Evolutionary conservation across 1,284 basidiomycete genomes (phyloP), one percentile per base, ranked within the genome.

Genomic region (Omphalotus olearius): DNA sequence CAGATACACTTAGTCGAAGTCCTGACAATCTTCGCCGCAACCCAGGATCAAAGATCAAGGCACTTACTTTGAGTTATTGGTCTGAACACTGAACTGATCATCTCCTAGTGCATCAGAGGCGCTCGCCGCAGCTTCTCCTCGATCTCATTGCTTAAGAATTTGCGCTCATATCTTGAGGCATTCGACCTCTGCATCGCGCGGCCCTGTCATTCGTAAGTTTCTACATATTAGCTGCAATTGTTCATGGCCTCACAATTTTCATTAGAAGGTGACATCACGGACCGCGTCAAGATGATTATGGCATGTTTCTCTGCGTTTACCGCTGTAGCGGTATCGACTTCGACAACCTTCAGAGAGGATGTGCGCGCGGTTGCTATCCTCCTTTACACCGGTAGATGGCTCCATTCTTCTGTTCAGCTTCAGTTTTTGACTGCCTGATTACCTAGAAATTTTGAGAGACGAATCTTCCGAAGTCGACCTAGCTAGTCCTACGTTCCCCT

Each of bases 91-190:
- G 30, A 10, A 33, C 13, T 26, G 52, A 45, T 43, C 25, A 11
- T 50, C 63, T 66, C 58, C 55, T 63, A 65, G 71, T 56, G 42
- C 38, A n/a, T 64, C 66, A n/a, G 72, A 77, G 50, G 65, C 66
- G 9, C 63, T 78, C 26, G 70, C 73, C 10, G 59, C 74, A 20
- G 74, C 72, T 33, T 78, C 80, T 39, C 66, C 82, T 65, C 63
- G 72, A 69, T 64, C 82, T n/a, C 90, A 92, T 59, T 93, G 91
- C 63, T 67, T 95, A 37, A 75, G 88, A 37, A 82, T 93, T 28
- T 90, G 93, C 59, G 82, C 91, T 0, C 88, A 90, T 64, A 78
- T 91, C 28, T 66, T 98, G 33, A 81, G 85, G 42, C 82, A 90
- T 57, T 79, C 81, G 4, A 83, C 85, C 41, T 80, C 84, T 1